Percentiles rank a stretch among this genome's conserved stretches.
These are phyloP conservation scores for Dictyostelium brefeldianum DNA, from an alignment of 78 protist genomes.

Conservation along the genomic window DNA sequence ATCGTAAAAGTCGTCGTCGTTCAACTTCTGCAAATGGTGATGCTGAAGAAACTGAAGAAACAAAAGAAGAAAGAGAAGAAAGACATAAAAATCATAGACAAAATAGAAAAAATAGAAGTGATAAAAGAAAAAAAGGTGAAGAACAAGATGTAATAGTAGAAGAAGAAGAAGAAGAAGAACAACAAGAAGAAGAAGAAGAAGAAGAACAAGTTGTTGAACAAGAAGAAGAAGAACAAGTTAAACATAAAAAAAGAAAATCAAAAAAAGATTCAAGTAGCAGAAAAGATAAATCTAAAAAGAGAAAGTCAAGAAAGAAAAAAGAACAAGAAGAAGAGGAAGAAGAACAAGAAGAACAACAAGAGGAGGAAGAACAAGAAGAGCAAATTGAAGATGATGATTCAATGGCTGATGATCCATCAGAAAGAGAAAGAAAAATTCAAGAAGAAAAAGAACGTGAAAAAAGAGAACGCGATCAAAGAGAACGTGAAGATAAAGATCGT, in stretches of 20 bases:
- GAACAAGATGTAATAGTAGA: not conserved
- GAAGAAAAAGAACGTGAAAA: conserved; percentile 8
- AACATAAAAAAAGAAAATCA: not conserved
- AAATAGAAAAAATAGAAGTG: not conserved
- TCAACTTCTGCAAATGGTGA: not conserved
- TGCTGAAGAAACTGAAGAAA: not conserved
- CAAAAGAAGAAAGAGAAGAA: not conserved
- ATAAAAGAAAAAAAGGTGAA: not conserved
- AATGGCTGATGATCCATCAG: not conserved
- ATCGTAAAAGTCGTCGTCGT: not conserved
- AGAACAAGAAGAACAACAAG: not conserved
- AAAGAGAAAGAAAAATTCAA: not conserved
- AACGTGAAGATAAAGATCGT: not conserved
- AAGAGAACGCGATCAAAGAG: not conserved
- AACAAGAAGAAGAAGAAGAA: not conserved
- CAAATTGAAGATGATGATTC: not conserved
- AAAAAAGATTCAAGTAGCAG: conserved; percentile 1
- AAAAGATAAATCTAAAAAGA: conserved; percentile 26
- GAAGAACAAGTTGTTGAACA: not conserved
- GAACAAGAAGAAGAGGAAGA: not conserved
- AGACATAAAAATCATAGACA: conserved; percentile 7
- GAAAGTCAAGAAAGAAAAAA: not conserved
- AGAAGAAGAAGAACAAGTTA: not conserved
- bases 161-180: not conserved
- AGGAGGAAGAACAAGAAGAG: not conserved